phyloP scores from a whole-genome alignment of 2,329 filamentous ascomycete species.

The Annulohypoxylon truncatum region DNA sequence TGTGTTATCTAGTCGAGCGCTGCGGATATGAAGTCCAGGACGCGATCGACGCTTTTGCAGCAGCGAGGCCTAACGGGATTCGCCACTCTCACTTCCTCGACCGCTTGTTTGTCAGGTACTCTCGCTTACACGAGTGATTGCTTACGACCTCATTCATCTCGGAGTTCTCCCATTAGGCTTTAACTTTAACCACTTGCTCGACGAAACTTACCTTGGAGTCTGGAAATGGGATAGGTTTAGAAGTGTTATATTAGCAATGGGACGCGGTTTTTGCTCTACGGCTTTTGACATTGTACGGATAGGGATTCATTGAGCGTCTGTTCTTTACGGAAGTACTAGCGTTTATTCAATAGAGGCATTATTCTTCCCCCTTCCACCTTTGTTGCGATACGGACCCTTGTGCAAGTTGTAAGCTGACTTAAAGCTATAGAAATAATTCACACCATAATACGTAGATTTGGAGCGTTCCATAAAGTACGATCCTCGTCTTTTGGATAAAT shows the following conservation, averaged over 20 bases:
- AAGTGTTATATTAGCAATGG: constrained; percentile 11
- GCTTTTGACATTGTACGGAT: constrained; percentile 9
- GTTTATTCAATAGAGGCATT: constrained; percentile 20
- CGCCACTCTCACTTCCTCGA: constrained; percentile 91
- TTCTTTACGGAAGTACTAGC: constrained; percentile 7
- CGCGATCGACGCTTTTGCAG: constrained; percentile 82
- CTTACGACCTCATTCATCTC: neutral
- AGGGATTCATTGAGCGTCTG: constrained; percentile 12
- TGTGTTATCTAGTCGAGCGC: constrained; percentile 88
- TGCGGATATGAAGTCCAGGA: constrained; percentile 77
- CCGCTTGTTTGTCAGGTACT: constrained; percentile 83
- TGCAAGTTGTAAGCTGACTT: neutral
- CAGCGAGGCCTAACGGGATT: constrained; percentile 82
- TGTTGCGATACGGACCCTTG: neutral
- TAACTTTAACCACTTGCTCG: neutral
- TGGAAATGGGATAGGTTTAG: constrained; percentile 1
- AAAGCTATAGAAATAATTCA: neutral
- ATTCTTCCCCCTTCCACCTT: neutral
- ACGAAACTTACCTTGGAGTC: neutral
- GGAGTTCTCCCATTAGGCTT: neutral
- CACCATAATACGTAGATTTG: neutral
- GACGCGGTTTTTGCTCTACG: neutral
- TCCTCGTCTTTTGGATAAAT: neutral
- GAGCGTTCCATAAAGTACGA: neutral
- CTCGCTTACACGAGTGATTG: constrained; percentile 28